Conservation (phyloP, 192 early-diverging fungal species). For the Entomortierella chlamydospora region DNA sequence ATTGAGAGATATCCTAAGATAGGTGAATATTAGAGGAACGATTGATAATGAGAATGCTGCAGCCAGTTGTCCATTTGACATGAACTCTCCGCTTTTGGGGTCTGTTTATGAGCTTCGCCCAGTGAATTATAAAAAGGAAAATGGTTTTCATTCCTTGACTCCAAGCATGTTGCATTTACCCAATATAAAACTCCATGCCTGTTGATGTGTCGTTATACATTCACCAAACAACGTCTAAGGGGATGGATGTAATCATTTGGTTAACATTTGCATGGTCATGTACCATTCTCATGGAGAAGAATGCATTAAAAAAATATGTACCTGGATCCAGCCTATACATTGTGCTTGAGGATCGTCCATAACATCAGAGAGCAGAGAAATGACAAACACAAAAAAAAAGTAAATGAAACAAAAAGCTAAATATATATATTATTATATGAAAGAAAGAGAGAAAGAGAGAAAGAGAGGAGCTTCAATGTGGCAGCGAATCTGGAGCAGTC, state of each 20-base stretch:
- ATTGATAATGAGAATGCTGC: too few species aligned
- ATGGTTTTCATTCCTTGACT: too few species aligned
- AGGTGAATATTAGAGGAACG: too few species aligned
- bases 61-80: too few species aligned
- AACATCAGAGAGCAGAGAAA: slow-evolving; percentile 3
- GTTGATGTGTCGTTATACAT: slow-evolving; percentile 57
- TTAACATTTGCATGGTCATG: too few species aligned
- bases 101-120: not conserved
- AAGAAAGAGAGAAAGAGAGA: not conserved
- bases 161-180: slow-evolving; percentile 18
- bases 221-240: slow-evolving; percentile 61
- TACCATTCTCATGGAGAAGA: not conserved
- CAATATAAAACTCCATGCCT: slow-evolving; percentile 54
- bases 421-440: not conserved
- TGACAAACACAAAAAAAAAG: not conserved
- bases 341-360: slow-evolving; percentile 34
- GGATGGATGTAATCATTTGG: not conserved
- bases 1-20: slow-evolving; percentile 68
- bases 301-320: slow-evolving; percentile 6
- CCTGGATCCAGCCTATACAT: slow-evolving; percentile 52
- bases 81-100: too few species aligned
- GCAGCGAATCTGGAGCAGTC: too few species aligned
- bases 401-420: not conserved
- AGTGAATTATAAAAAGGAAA: not conserved
- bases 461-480: not conserved